Conservation (phyloP, 108 stramenopile species). For the Aurantiochytrium sp. region DNA sequence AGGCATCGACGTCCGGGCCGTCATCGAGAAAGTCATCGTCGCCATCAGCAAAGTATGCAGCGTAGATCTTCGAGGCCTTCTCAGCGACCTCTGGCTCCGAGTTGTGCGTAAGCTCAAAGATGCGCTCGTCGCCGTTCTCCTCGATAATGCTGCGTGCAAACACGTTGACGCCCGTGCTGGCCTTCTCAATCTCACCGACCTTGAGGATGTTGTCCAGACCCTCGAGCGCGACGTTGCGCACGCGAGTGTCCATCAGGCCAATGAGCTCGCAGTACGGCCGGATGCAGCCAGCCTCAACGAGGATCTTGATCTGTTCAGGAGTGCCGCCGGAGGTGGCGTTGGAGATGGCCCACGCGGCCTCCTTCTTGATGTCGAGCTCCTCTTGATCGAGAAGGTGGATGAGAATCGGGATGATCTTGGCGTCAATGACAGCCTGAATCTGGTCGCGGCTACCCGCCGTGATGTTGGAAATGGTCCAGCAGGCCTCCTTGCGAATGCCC, state of each 20-base stretch:
- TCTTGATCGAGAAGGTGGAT: constrained; percentile 79
- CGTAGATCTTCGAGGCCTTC: constrained; percentile 4
- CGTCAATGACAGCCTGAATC: constrained; percentile 90
- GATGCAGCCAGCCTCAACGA: constrained; percentile 88
- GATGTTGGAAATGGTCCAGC: constrained; percentile 98
- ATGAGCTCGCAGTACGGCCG: constrained; percentile 67
- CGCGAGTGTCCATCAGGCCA: constrained; percentile 60
- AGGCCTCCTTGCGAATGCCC: constrained; percentile 95
- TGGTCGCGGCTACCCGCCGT: constrained; percentile 96
- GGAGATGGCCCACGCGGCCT: constrained; percentile 96
- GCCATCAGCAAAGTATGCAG: constrained; percentile 19
- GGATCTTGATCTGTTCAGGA: constrained; percentile 79
- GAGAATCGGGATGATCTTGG: constrained; percentile 85
- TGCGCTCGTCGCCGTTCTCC: background rate
- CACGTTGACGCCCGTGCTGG: background rate
- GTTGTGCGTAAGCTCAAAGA: constrained; percentile 19
- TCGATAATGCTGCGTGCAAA: constrained; percentile 19
- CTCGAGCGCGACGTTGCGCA: constrained; percentile 94
- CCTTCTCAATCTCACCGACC: constrained; percentile 60
- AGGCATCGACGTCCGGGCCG: background rate
- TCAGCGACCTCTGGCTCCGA: background rate
- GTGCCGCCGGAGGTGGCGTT: constrained; percentile 96
- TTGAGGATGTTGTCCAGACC: constrained; percentile 85
- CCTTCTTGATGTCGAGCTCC: constrained; percentile 98
- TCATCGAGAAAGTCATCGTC: constrained; percentile 26